A percentile compares a stretch with the other conserved stretches of the same genome.
Conservation (phyloP, 768 basidiomycete genomes). For the Macrocybe gigantea region DNA sequence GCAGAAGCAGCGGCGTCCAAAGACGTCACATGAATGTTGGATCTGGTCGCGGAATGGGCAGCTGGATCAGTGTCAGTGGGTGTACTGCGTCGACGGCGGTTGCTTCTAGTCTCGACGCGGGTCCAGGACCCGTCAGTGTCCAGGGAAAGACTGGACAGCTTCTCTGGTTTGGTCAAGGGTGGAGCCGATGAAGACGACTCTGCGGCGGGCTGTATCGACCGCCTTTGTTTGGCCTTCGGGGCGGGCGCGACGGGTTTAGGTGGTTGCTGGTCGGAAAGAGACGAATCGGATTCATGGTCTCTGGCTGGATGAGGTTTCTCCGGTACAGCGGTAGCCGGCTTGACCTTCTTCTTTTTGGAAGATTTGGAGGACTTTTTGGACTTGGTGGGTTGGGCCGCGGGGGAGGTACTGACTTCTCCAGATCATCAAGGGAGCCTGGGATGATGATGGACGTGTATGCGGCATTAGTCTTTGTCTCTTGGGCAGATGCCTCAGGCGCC, state of each 20-base stretch:
- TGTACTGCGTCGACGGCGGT: conserved; percentile 3
- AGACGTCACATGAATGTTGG: too few relatives aligned
- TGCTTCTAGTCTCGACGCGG: conserved; percentile 51
- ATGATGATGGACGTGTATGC: neutral
- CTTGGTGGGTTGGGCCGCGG: conserved; percentile 4
- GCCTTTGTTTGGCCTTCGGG: neutral
- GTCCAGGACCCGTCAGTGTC: conserved; percentile 69
- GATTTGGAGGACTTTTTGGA: conserved; percentile 2
- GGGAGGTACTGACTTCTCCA: neutral
- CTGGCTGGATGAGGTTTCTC: neutral
- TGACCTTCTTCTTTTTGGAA: conserved; percentile 41
- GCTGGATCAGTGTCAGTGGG: too few relatives aligned
- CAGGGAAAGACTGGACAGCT: conserved; percentile 20
- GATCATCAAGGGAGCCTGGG: neutral
- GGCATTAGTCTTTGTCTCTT: conserved; percentile 1
- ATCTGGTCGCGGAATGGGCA: too few relatives aligned
- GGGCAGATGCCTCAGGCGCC: conserved; percentile 2
- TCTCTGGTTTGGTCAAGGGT: conserved; percentile 11
- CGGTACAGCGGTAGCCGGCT: conserved; percentile 14
- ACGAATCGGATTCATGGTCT: neutral
- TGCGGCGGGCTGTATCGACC: neutral
- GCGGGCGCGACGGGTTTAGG: conserved; percentile 4
- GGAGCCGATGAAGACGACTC: conserved; percentile 10
- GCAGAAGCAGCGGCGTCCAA: conserved; percentile 2
- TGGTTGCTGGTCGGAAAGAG: neutral